Conservation (phyloP, 371 early-diverging fungal genomes). For the Syncephalastrum racemosum region DNA sequence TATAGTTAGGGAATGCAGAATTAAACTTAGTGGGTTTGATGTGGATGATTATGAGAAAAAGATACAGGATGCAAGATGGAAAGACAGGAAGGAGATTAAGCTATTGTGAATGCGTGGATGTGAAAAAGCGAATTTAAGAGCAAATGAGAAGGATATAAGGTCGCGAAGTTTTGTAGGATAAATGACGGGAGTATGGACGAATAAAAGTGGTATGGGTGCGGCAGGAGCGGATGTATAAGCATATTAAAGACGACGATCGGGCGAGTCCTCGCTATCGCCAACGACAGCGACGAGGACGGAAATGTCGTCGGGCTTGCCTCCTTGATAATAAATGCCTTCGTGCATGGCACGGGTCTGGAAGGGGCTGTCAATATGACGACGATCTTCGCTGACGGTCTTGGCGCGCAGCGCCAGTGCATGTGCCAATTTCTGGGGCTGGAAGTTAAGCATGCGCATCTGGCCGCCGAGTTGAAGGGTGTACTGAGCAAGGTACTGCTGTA, state of each 20-base stretch:
- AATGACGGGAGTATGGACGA: too few relatives aligned
- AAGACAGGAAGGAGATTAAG: too few relatives aligned
- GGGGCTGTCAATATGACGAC: conserved; percentile 72
- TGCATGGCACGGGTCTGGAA: conserved; percentile 82
- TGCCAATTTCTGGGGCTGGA: conserved; percentile 75
- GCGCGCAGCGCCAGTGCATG: conserved; percentile 79
- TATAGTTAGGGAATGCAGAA: too few relatives aligned
- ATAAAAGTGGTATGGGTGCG: too few relatives aligned
- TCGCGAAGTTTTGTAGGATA: too few relatives aligned
- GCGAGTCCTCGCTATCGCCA: conserved; percentile 60
- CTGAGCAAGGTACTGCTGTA: conserved; percentile 57
- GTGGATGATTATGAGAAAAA: too few relatives aligned
- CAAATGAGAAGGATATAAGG: too few relatives aligned
- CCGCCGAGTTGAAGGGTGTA: conserved; percentile 59
- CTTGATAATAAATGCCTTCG: conserved; percentile 73
- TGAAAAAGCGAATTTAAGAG: too few relatives aligned
- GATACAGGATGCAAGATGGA: too few relatives aligned
- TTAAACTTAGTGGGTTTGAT: too few relatives aligned
- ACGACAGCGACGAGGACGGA: conserved; percentile 78
- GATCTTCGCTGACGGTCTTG: conserved; percentile 76
- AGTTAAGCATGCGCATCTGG: conserved; percentile 28
- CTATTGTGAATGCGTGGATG: too few relatives aligned
- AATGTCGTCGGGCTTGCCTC: conserved; percentile 86
- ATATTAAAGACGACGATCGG: conserved; percentile 37
- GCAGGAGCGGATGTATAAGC: too few relatives aligned